Evolutionary conservation across 176 grass and related monocot species (phyloP).

Genomic region (Aechmea fasciata): DNA sequence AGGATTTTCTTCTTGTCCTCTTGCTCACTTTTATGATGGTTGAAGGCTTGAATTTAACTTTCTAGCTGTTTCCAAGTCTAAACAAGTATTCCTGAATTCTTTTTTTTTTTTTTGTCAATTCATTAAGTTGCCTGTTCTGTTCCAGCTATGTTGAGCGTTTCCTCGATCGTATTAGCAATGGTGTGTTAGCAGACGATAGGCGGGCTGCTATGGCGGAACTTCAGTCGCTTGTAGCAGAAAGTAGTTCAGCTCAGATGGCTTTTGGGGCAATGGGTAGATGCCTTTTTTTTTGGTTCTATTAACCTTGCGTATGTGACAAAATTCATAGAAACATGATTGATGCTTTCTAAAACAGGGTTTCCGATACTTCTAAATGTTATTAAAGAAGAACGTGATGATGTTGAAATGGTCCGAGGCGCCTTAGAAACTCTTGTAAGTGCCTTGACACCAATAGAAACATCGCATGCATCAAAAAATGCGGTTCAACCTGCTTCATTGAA

Average conservation of each 20-base stretch:
- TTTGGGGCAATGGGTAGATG: slow-evolving; percentile 81
- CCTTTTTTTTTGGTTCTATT: slow-evolving; percentile 8
- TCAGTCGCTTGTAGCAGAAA: slow-evolving; percentile 74
- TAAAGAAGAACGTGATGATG: slow-evolving; percentile 89
- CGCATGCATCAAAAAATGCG: slow-evolving; percentile 56
- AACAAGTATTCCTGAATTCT: neutral
- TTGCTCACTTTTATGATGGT: no score
- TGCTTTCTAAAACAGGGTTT: slow-evolving; percentile 34
- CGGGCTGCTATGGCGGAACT: slow-evolving; percentile 84
- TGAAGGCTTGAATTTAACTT: no score
- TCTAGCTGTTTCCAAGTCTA: no score
- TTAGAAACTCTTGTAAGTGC: slow-evolving; percentile 78
- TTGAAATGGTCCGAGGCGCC: slow-evolving; percentile 81
- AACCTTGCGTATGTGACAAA: neutral
- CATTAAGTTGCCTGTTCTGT: neutral
- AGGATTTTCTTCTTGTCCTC: no score
- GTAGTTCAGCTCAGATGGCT: slow-evolving; percentile 78
- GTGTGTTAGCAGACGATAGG: slow-evolving; percentile 67
- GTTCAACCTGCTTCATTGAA: slow-evolving; percentile 82
- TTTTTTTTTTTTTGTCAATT: slow-evolving; percentile 6
- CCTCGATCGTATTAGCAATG: slow-evolving; percentile 84
- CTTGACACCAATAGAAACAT: slow-evolving; percentile 67
- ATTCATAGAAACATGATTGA: neutral
- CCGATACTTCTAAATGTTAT: slow-evolving; percentile 79
- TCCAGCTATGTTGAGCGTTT: slow-evolving; percentile 66